phyloP scores from a whole-genome alignment of 2,329 filamentous ascomycete species.

The Dichotomopilus funicola region DNA sequence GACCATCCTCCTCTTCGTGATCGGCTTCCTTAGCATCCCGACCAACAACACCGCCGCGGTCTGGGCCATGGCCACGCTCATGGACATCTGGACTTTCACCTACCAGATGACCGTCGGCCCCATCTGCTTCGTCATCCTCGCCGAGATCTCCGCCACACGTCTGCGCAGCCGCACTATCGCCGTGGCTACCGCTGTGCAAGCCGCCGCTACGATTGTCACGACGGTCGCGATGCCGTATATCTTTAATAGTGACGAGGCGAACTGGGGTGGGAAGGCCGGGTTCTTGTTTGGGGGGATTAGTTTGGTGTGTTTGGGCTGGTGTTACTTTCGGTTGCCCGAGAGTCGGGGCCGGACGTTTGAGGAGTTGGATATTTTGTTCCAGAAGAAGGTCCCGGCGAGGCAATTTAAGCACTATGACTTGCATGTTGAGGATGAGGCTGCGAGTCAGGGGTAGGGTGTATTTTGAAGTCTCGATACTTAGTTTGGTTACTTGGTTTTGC shows the following conservation, averaged over 20 bases:
- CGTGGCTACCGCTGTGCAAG: slow-evolving; percentile 38
- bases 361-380: slow-evolving; percentile 36
- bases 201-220: slow-evolving; percentile 36
- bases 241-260: slow-evolving; percentile 38
- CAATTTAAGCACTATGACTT: slow-evolving; percentile 32
- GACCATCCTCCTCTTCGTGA: slow-evolving; percentile 40
- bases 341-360: slow-evolving; percentile 27
- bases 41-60: slow-evolving; percentile 28
- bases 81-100: slow-evolving; percentile 44
- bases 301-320: slow-evolving; percentile 32
- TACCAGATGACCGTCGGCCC: slow-evolving; percentile 49
- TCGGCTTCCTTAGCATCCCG: slow-evolving; percentile 24
- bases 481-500: too few species aligned
- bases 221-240: slow-evolving; percentile 39
- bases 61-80: slow-evolving; percentile 45
- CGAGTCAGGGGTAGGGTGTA: not conserved
- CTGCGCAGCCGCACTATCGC: slow-evolving; percentile 41
- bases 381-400: slow-evolving; percentile 62
- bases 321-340: slow-evolving; percentile 29
- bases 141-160: slow-evolving; percentile 41
- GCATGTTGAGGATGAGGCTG: not conserved
- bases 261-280: slow-evolving; percentile 37
- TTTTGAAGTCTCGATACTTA: too few species aligned
- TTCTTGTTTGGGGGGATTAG: slow-evolving; percentile 37
- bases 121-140: slow-evolving; percentile 48